Evolutionary conservation across 805 yeast species (phyloP), one percentile per base, ranked within the genome.

Genomic region (Cyberlindnera petersonii): DNA sequence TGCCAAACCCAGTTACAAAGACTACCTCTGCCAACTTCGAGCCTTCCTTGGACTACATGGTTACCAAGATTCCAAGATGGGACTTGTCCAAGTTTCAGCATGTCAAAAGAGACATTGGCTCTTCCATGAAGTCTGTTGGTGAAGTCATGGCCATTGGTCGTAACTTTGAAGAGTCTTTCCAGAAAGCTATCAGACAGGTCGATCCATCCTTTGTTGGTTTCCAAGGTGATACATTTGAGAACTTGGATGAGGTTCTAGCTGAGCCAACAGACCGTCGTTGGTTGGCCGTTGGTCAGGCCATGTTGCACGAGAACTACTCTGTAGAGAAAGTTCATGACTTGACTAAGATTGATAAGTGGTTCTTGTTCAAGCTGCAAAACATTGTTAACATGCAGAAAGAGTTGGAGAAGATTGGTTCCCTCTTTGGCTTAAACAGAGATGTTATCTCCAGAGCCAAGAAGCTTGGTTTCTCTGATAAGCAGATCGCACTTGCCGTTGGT

Each of bases 91-190:
- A 91, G 74, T 93, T 91, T 72, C 94, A 85, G 63, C 95, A 87
- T 59, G 98, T 91, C 48, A 85, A 86, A 63, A 79, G 96, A 64
- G 87, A 83, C 47, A 84, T 91, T 59, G 96, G 96, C 33, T 86
- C 96, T 9, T 80, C 97, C 31, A 91, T 91, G 98, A 91, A 91
- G 66, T 89, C 97, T 43, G 98, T 91, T 40, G 98, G 98, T 64
- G 98, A 91, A 68, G 98, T 91, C 43, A 91, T 91, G 98, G 94
- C 96, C 32, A 93, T 91, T 59, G 98, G 98, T 59, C 82, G 98
- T 69, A 91, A 81, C 49, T 91, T 91, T 61, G 98, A 91, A 71
- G 98, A 91, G 69, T 84, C 96, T 24, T 82, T 91, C 74, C 97
- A 93, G 71, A 91, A 91, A 73, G 98, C 98, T 31, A 80, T 91